Conservation (phyloP, 1,284 basidiomycete genomes). For the Anthracocystis panici-leucophaei region DNA sequence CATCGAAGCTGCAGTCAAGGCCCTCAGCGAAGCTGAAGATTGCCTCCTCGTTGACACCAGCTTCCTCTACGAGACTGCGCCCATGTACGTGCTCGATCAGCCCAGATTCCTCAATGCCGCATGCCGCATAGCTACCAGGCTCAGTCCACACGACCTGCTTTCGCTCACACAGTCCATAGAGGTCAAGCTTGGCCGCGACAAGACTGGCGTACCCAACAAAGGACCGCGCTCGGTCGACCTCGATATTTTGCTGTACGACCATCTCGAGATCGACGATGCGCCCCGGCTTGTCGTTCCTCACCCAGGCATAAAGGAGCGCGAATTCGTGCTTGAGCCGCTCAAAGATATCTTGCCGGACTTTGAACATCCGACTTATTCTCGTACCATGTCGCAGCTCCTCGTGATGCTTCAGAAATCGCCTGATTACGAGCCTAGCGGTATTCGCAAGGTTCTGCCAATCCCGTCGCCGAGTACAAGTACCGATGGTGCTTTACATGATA, state of each 20-base stretch:
- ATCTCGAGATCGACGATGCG: constrained; percentile 76
- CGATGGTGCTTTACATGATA: constrained; percentile 15
- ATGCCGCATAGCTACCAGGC: constrained; percentile 82
- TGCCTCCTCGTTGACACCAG: constrained; percentile 79
- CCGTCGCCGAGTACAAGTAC: constrained; percentile 25
- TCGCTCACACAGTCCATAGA: constrained; percentile 82
- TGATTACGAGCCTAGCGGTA: constrained; percentile 50
- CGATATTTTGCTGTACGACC: constrained; percentile 86
- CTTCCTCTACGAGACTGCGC: constrained; percentile 91
- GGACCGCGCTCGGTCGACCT: constrained; percentile 92
- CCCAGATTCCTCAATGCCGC: constrained; percentile 90
- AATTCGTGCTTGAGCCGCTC: constrained; percentile 90
- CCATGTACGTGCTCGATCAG: constrained; percentile 96
- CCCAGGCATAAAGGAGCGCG: constrained; percentile 81
- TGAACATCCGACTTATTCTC: constrained; percentile 63
- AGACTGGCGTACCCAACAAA: constrained; percentile 77
- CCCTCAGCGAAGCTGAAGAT: constrained; percentile 53
- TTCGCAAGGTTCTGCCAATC: constrained; percentile 55
- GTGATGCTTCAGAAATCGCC: constrained; percentile 54
- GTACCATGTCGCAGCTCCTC: constrained; percentile 61
- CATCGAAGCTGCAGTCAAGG: constrained; percentile 81
- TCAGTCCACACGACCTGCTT: constrained; percentile 78
- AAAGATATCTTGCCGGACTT: constrained; percentile 74
- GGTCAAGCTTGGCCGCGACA: constrained; percentile 80
- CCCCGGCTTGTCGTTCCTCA: constrained; percentile 86